Evolutionary conservation across 495 filamentous ascomycete genomes (phyloP), one percentile per base, ranked within the genome.

Genomic region (Penicillium turbatum): DNA sequence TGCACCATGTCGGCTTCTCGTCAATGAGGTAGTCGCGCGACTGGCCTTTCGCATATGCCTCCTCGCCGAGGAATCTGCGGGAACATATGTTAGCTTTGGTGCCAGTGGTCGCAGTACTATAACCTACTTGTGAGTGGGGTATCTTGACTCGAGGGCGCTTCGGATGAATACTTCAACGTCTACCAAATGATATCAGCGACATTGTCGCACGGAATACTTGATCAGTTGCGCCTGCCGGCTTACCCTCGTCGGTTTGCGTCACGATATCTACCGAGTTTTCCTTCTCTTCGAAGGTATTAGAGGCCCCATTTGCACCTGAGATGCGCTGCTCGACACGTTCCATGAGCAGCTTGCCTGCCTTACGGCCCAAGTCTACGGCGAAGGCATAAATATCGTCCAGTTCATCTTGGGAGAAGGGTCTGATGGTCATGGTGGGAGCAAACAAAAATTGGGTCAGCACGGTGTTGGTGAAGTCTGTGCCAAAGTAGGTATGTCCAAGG

Each of bases 261-360:
- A 89, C 85, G 45, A 88, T 80, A 62, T 88, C 84, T 9, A 89
- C 86, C 0, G 86, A 74, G 60, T 77, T 86, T 15, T 85, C 82
- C 60, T 89, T 89, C 68, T 76, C 73, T 15, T 69, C 61, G 21
- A 72, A 70, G 7, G 51, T 45, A 41, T 72, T 62, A 6, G 54
- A 47, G 29, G 34, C 6, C 10, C 51, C 56, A 10, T 67, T 55
- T 41, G 44, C 54, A 16, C 59, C 60, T 19, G 57, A 64, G 41
- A 70, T 71, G 44, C 77, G 63, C 61, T 76, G 59, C 70, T 78
- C 61, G 49, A 72, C 64, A 64, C 76, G 51, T 11, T 82, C 77
- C 45, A 86, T 64, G 8, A 88, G 69, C 24, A 86, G 66, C 49
- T 77, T 65, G 0, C 85, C 85, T 0, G 84, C 84, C 63, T 81